These are phyloP conservation scores for Fistulina hepatica DNA, from an alignment of 1,284 basidiomycete genomes.

Conservation along the genomic window DNA sequence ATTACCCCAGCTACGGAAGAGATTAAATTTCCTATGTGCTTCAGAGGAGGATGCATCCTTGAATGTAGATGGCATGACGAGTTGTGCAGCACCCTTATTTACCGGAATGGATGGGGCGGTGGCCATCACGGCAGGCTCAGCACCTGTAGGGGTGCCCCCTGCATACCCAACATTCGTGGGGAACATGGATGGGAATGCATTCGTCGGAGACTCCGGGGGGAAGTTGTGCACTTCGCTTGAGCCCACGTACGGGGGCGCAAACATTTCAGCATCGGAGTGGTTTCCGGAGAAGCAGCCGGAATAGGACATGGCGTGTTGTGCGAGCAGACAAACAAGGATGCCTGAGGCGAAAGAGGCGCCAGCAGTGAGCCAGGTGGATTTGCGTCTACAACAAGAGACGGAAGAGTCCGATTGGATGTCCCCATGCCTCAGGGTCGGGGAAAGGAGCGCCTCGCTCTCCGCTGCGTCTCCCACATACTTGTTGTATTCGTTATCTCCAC, in stretches of 20 bases:
- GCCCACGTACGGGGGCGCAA: constrained; percentile 56
- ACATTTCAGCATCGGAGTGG: constrained; percentile 14
- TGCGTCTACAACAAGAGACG: constrained; percentile 16
- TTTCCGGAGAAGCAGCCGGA: constrained; percentile 21
- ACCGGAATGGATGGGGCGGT: constrained; percentile 49
- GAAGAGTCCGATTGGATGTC: not conserved
- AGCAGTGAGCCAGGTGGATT: constrained; percentile 25
- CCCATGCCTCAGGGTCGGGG: not conserved
- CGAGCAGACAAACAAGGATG: constrained; percentile 29
- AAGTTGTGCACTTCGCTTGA: constrained; percentile 57
- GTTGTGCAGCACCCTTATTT: constrained; percentile 11
- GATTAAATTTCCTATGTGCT: constrained; percentile 35
- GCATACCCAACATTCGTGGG: constrained; percentile 71
- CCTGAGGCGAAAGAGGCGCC: constrained; percentile 34
- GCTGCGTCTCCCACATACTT: constrained; percentile 4
- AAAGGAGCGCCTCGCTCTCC: constrained; percentile 11
- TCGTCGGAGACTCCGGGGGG: constrained; percentile 64
- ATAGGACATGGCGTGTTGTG: constrained; percentile 31
- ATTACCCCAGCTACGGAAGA: constrained; percentile 76
- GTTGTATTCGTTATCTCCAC: constrained; percentile 12
- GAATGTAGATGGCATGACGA: constrained; percentile 13
- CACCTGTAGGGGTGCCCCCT: constrained; percentile 76
- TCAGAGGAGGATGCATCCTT: too few relatives aligned
- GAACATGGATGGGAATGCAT: constrained; percentile 56
- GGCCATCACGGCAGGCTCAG: constrained; percentile 65